Percentiles rank a stretch among this genome's conserved stretches.
Evolutionary conservation across 768 basidiomycete species (phyloP).

Genomic region (Baorangia bicolor): DNA sequence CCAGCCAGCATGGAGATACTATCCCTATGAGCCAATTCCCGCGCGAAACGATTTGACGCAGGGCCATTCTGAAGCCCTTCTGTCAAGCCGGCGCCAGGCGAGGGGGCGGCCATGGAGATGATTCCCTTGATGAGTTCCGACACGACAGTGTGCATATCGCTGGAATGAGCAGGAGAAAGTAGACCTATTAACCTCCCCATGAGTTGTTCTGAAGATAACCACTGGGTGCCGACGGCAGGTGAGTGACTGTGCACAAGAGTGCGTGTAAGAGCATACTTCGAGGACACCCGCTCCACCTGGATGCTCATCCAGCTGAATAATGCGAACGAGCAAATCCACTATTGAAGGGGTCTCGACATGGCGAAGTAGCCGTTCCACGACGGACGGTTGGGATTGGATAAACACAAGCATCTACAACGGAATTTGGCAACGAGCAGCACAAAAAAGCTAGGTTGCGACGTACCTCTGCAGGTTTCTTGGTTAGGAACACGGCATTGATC

Average conservation of each 20-base stretch:
- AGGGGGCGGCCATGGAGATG: constrained; percentile 90
- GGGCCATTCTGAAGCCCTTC: constrained; percentile 68
- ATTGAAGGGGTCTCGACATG: constrained; percentile 90
- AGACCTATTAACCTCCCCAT: constrained; percentile 79
- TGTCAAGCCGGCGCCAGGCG: constrained; percentile 72
- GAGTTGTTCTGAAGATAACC: constrained; percentile 83
- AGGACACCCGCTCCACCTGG: constrained; percentile 80
- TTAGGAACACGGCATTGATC: constrained; percentile 85
- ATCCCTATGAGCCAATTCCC: constrained; percentile 77
- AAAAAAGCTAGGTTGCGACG: constrained; percentile 28
- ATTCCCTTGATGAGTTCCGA: constrained; percentile 93
- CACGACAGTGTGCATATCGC: constrained; percentile 81
- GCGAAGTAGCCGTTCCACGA: constrained; percentile 78
- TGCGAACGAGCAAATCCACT: constrained; percentile 86
- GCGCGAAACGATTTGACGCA: constrained; percentile 82
- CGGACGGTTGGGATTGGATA: constrained; percentile 76
- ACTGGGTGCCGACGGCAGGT: constrained; percentile 49
- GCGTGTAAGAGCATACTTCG: constrained; percentile 61
- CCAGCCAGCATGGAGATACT: constrained; percentile 69
- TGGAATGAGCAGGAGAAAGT: constrained; percentile 72
- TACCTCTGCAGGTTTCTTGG: constrained; percentile 88
- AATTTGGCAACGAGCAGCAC: constrained; percentile 16
- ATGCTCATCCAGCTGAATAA: constrained; percentile 87
- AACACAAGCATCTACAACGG: constrained; percentile 82
- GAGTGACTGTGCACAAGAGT: constrained; percentile 31